Evolutionary conservation across 345 rosid genomes (phyloP), one percentile per base, ranked within the genome.

Genomic region (Barbarea vulgaris): DNA sequence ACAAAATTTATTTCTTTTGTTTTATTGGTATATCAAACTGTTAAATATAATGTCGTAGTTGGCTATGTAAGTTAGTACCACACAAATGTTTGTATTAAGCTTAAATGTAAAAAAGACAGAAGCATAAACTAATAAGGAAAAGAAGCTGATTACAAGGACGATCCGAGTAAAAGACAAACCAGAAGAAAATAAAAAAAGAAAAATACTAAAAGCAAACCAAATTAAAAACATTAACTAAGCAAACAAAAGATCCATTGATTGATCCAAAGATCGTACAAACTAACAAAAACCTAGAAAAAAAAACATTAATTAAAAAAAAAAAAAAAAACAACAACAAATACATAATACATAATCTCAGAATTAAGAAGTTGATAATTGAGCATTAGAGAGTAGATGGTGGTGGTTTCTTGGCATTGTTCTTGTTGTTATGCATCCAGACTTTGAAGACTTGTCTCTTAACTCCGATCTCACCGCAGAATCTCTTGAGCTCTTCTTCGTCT

Each of bases 401-500:
- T 64, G 84, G 85, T 80, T 85, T 88, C 87, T 76, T 88, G 24
- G 79, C 86, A 65, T 77, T 71, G 64, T 73, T 87, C 88, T 91
- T 91, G 74, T 91, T 91, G 70, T 91, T 91, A 55, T 91, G 97
- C 97, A 91, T 89, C 97, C 97, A 91, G 7, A 91, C 97, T 75
- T 89, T 89, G 77, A 91, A 87, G 17, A 87, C 94, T 64, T 81
- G 91, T 72, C 94, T 87, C 64, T 77, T 86, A 7, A 91, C 85
- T 3, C 97, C 94, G 66, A 78, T 84, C 46, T 88, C 94, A 6
- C 70, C 74, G 9, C 94, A 91, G 69, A 91, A 87, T 55, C 80
- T 85, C 36, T 85, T 81, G 5, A 91, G 81, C 66, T 85, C 86
- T 4, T 85, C 91, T 9, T 86, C 97, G 0, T 91, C 94, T 77